These are phyloP conservation scores for Heterobasidion parviporum DNA, from an alignment of 1,284 basidiomycete genomes.

Conservation along the genomic window DNA sequence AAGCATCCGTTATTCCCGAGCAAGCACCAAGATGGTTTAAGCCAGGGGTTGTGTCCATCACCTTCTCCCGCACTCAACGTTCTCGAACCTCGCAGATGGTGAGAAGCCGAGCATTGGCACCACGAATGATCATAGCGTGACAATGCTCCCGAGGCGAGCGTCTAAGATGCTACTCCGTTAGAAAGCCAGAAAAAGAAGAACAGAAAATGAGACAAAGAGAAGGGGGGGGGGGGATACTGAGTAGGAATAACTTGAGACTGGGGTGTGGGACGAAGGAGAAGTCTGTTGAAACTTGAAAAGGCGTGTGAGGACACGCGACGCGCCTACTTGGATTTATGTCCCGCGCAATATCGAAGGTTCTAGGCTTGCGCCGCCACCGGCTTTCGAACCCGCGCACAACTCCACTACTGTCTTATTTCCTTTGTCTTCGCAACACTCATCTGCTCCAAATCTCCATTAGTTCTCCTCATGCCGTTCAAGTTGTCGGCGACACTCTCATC, in stretches of 20 bases:
- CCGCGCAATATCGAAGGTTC: slow-evolving; percentile 3
- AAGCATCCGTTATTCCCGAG: neutral
- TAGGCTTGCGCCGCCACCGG: neutral
- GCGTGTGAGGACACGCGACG: neutral
- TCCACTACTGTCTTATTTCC: neutral
- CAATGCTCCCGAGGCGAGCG: neutral
- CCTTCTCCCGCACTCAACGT: too few relatives aligned
- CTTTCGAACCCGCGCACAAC: slow-evolving; percentile 1
- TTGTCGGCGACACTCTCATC: slow-evolving; percentile 70
- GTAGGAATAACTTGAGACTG: too few relatives aligned
- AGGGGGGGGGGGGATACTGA: too few relatives aligned
- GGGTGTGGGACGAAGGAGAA: too few relatives aligned
- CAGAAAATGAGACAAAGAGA: too few relatives aligned
- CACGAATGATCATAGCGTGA: neutral
- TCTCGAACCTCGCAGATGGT: too few relatives aligned
- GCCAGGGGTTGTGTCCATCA: too few relatives aligned
- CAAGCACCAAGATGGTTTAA: neutral
- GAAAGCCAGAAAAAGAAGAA: too few relatives aligned
- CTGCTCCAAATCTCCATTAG: neutral
- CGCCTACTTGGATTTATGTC: neutral
- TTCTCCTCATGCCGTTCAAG: slow-evolving; percentile 63
- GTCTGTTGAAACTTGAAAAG: too few relatives aligned
- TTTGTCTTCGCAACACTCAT: neutral
- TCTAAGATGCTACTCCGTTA: neutral
- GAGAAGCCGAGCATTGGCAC: too few relatives aligned